These are phyloP conservation scores for Albifimbria verrucaria DNA, from an alignment of 2,329 filamentous ascomycete genomes.

Conservation along the genomic window DNA sequence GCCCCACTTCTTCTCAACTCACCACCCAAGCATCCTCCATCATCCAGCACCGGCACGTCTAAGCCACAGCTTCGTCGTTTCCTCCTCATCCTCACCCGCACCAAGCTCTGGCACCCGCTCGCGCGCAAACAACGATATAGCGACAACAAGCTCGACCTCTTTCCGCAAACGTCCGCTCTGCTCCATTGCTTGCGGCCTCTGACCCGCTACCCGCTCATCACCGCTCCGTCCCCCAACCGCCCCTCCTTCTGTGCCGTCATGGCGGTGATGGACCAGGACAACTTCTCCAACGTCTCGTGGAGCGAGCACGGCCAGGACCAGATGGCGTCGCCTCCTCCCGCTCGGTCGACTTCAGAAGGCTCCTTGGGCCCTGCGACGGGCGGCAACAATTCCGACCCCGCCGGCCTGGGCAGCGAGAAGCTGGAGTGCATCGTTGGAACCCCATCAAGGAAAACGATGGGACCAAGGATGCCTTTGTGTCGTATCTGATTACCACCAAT, in stretches of 20 bases:
- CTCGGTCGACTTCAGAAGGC: not conserved
- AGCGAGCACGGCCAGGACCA: constrained; percentile 53
- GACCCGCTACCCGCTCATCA: constrained; percentile 2
- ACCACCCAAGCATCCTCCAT: too few species aligned
- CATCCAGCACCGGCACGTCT: not conserved
- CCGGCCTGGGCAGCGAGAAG: constrained; percentile 66
- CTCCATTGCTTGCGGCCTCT: too few species aligned
- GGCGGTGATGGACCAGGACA: constrained; percentile 56
- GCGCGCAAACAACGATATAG: not conserved
- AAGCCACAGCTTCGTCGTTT: not conserved
- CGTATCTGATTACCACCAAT: constrained; percentile 88
- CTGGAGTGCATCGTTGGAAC: constrained; percentile 80
- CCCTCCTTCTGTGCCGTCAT: constrained; percentile 11
- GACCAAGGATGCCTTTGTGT: constrained; percentile 94
- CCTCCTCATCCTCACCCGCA: not conserved
- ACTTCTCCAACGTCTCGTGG: constrained; percentile 83
- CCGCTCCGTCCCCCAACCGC: not conserved
- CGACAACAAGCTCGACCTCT: not conserved
- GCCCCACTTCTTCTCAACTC: too few species aligned
- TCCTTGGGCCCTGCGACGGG: constrained; percentile 36
- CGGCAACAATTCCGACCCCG: constrained; percentile 54
- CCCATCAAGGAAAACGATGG: constrained; percentile 95
- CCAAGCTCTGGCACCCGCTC: not conserved
- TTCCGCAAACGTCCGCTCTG: not conserved
- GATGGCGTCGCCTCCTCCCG: constrained; percentile 11